These are phyloP conservation scores for Neurospora tetrasperma DNA, from an alignment of 495 filamentous ascomycete species.

Conservation along the genomic window DNA sequence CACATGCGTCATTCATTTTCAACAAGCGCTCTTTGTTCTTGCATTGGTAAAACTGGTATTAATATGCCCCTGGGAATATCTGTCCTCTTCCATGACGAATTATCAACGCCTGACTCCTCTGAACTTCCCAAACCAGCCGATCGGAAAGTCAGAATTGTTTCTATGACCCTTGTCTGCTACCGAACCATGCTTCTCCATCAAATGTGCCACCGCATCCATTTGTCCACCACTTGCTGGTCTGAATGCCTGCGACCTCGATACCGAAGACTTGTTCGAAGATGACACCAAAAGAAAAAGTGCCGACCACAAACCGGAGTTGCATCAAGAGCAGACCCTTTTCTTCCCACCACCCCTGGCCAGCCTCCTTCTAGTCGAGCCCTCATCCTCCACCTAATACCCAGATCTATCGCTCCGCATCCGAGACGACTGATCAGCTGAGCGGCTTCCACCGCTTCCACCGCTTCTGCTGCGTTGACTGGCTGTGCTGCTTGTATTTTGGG, in stretches of 20 bases:
- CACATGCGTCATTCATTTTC: too few species aligned
- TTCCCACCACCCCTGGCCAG: neutral
- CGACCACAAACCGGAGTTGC: too few species aligned
- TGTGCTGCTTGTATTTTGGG: neutral
- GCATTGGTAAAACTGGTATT: neutral
- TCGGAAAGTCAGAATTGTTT: too few species aligned
- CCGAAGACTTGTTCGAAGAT: too few species aligned
- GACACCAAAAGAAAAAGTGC: too few species aligned
- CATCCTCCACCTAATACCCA: neutral
- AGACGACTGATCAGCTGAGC: neutral
- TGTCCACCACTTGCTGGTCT: too few species aligned
- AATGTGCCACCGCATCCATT: too few species aligned
- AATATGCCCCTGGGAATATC: neutral
- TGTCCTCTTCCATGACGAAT: neutral
- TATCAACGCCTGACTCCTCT: neutral
- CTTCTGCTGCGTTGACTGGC: neutral
- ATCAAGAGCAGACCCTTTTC: neutral
- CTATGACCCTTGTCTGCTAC: neutral
- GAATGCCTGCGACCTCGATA: too few species aligned
- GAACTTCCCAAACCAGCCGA: neutral
- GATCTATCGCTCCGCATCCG: too few species aligned
- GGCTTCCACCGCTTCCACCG: neutral
- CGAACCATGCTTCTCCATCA: neutral
- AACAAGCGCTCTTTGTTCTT: neutral
- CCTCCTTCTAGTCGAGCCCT: neutral